Conservation (phyloP, 2,329 filamentous ascomycete genomes). For the Aspergillus sp. region DNA sequence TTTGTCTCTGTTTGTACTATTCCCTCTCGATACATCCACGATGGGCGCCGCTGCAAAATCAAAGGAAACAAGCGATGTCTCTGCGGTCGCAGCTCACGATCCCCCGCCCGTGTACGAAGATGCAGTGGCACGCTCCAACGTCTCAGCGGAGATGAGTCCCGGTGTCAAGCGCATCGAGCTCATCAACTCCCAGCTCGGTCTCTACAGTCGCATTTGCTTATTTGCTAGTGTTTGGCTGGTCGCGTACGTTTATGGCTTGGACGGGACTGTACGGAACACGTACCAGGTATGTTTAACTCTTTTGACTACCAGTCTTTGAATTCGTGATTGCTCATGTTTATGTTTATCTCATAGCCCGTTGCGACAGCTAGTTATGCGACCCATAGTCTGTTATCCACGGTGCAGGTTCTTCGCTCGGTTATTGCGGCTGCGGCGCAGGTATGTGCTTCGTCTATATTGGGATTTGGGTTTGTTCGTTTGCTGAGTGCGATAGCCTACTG, state of each 20-base stretch:
- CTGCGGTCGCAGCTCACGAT: not conserved
- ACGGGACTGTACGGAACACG: slow-evolving; percentile 54
- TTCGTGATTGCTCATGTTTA: not conserved
- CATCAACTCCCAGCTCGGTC: slow-evolving; percentile 6
- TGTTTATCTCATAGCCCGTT: slow-evolving; percentile 37
- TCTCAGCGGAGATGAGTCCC: not conserved
- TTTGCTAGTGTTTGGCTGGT: slow-evolving; percentile 63
- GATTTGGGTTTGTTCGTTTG: not conserved
- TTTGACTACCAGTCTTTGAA: too few species aligned
- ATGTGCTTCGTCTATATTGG: slow-evolving; percentile 10
- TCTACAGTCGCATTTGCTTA: slow-evolving; percentile 3
- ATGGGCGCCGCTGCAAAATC: not conserved
- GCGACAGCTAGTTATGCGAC: slow-evolving; percentile 53
- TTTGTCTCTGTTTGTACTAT: too few species aligned
- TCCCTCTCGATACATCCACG: too few species aligned
- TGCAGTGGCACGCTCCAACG: not conserved
- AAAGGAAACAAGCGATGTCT: not conserved
- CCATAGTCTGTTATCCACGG: slow-evolving; percentile 59
- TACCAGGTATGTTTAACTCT: slow-evolving; percentile 42
- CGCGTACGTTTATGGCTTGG: slow-evolving; percentile 64
- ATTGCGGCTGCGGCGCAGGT: slow-evolving; percentile 58
- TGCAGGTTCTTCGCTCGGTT: slow-evolving; percentile 59
- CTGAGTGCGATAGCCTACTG: slow-evolving; percentile 47
- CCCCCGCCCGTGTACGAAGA: not conserved
- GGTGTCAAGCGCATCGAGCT: slow-evolving; percentile 14